Base-by-base conservation (phyloP, 1,139 yeast genomes). In the Cylindricascospora bacillispora region DNA sequence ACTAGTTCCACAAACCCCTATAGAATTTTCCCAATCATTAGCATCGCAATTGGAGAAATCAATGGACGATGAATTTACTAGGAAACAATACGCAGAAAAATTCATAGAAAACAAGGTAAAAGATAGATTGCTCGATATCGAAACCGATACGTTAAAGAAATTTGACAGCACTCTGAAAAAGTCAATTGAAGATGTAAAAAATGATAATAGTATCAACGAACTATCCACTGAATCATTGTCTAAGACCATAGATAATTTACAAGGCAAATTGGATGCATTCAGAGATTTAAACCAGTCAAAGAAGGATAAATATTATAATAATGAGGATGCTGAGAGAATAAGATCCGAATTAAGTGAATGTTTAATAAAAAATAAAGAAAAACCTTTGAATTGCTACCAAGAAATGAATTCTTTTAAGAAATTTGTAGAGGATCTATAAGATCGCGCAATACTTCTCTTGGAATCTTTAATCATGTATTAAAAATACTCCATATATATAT, bases 301-400 rank as follows among this genome's bases (percentile, higher is more conserved):
- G 28, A 44, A 44, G 13, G 24, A 33, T 12, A 28, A 33, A 21
- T 31, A 35, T 28, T 28, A 33, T 9, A 32, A 35, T 9, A 59
- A 49, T 9, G 50, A 67, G 13, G 38, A 49, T 31, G 47, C 44
- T 3, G 69, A 80, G 2, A 75, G 89, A 57, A n/a, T n/a, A n/a
- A 56, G 61, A 9, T 15, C 15, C 4, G 52, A 61, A 6, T 76
- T 89, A 18, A 62, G 72, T 23, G 52, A 63, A 33, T 86, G 98
- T 56, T 65, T 86, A 44, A 59, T 65, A 38, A 66, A 65, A 27
- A 82, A 86, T 60, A 62, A 68, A 44, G 81, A 76, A 22, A 73
- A 67, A 52, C 80, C 89, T 22, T 67, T 89, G 54, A 77, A 82
- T 54, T 89, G 98, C 56, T 79, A 86, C 75, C 85, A 80, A 31